Conservation (phyloP, 352 stramenopile species). For the Phytophthora meadii region DNA sequence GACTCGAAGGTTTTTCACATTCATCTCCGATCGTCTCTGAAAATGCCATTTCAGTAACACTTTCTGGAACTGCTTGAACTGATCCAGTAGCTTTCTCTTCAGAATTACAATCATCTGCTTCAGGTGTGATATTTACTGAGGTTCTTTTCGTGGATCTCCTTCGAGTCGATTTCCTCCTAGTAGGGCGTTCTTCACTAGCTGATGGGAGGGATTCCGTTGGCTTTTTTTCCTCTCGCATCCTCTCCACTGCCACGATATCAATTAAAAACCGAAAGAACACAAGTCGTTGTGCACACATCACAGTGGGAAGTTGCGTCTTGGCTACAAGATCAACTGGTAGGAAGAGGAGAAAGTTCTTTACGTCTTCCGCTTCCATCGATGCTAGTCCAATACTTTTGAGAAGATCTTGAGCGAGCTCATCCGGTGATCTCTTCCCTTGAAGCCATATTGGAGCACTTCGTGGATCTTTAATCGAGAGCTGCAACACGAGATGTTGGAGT, state of each 20-base stretch:
- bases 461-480: conserved; percentile 36
- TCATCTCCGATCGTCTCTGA: conserved; percentile 18
- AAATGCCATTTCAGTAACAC: too few species aligned
- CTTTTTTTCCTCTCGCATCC: conserved; percentile 9
- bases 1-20: conserved; percentile 22
- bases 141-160: conserved; percentile 1
- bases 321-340: conserved; percentile 48
- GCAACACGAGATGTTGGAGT: conserved; percentile 52
- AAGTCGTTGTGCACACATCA: conserved; percentile 60
- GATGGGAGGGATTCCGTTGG: conserved; percentile 1
- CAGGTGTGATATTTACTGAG: not conserved
- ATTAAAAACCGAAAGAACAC: conserved; percentile 67
- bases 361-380: conserved; percentile 2
- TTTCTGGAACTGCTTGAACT: not conserved
- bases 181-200: conserved; percentile 2
- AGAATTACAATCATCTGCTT: not conserved
- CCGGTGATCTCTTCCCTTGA: conserved; percentile 10
- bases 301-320: conserved; percentile 47
- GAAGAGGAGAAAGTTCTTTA: conserved; percentile 23
- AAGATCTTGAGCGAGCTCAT: conserved; percentile 23
- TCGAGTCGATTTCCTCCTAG: conserved; percentile 1
- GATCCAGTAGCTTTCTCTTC: conserved; percentile 3
- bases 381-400: conserved; percentile 19
- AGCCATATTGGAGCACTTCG: not conserved
- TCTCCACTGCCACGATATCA: conserved; percentile 39